Evolutionary conservation across 805 yeast genomes (phyloP).

Genomic region (Sugiyamaella valdiviana): DNA sequence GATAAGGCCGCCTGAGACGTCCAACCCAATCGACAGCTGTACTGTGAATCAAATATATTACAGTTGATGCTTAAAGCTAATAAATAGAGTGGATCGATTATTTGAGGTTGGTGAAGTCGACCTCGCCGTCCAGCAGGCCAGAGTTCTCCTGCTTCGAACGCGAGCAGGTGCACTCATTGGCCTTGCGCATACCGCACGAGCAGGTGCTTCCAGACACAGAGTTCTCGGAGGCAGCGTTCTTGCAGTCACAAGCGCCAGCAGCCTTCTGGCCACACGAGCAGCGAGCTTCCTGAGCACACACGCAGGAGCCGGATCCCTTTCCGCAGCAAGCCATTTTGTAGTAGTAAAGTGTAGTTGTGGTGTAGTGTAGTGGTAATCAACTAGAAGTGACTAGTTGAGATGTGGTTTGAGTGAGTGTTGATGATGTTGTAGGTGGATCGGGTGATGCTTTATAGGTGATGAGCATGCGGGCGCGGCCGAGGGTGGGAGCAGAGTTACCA

Average conservation of each 20-base stretch:
- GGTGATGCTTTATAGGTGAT: background rate
- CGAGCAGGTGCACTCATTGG: conserved; percentile 52
- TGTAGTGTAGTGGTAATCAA: background rate
- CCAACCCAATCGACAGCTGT: too few relatives aligned
- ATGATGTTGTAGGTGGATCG: too few relatives aligned
- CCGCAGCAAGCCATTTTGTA: conserved; percentile 37
- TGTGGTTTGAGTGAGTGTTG: background rate
- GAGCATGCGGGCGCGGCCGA: background rate
- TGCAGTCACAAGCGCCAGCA: conserved; percentile 53
- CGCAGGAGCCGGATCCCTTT: conserved; percentile 41
- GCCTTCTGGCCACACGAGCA: conserved; percentile 60
- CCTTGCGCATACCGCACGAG: conserved; percentile 53
- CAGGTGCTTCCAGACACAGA: conserved; percentile 45
- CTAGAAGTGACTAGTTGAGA: background rate
- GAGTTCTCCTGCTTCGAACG: conserved; percentile 33
- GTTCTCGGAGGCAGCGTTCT: conserved; percentile 47
- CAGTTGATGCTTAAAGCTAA: too few relatives aligned
- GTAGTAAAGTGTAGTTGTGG: conserved; percentile 5
- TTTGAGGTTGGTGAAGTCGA: conserved; percentile 46
- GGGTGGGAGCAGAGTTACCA: background rate
- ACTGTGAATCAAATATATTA: too few relatives aligned
- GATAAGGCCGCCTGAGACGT: too few relatives aligned
- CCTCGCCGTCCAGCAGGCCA: conserved; percentile 49
- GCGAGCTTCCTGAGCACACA: conserved; percentile 56
- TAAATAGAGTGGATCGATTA: too few relatives aligned